Evolutionary conservation across 345 rosid species (phyloP).

Genomic region (Orychophragmus violaceus): DNA sequence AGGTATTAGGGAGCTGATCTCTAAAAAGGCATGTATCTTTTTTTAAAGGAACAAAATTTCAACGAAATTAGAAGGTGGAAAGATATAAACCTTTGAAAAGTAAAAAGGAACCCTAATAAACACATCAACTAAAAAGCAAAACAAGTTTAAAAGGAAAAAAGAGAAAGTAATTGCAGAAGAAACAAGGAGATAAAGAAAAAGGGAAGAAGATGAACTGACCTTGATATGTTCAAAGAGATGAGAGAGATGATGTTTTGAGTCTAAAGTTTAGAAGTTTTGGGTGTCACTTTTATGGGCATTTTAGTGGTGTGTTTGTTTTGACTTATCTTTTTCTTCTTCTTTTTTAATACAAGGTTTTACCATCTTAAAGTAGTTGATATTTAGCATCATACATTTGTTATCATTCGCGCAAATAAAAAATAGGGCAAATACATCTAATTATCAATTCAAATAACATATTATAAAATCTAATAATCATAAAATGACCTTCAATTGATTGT

Average conservation of each 20-base stretch:
- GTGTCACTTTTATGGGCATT: slow-evolving; percentile 31
- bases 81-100: slow-evolving; percentile 17
- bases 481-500: too few species aligned
- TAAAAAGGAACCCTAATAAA: slow-evolving; percentile 19
- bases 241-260: slow-evolving; percentile 12
- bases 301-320: slow-evolving; percentile 36
- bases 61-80: slow-evolving; percentile 29
- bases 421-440: neutral
- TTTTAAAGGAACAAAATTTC: slow-evolving; percentile 9
- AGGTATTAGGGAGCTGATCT: slow-evolving; percentile 18
- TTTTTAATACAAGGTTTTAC: neutral
- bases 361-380: slow-evolving; percentile 6
- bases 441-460: neutral
- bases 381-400: neutral
- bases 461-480: neutral
- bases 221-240: slow-evolving; percentile 28
- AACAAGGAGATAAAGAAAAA: slow-evolving; percentile 29
- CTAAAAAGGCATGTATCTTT: slow-evolving; percentile 19
- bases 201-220: slow-evolving; percentile 35
- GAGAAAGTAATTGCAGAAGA: slow-evolving; percentile 33
- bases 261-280: slow-evolving; percentile 24
- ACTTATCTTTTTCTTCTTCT: neutral
- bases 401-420: neutral
- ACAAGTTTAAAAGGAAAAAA: neutral
- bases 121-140: slow-evolving; percentile 19